Conservation (phyloP, 768 basidiomycete species). For the Leccinellum rugosiceps region DNA sequence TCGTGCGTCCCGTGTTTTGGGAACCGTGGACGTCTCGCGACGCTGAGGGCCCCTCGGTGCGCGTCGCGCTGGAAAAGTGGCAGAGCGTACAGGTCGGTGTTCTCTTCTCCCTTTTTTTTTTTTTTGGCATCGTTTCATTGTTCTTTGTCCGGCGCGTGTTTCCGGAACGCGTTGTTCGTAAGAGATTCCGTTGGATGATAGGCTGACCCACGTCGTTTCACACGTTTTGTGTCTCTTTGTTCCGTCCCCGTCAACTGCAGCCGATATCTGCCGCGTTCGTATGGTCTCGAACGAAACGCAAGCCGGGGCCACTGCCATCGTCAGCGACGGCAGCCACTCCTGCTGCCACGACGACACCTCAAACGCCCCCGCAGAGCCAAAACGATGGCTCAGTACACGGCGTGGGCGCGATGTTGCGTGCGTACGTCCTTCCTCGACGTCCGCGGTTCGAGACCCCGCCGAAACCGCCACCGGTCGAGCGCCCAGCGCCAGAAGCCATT, state of each 20-base stretch:
- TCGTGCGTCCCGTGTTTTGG: constrained; percentile 15
- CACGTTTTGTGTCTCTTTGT: not conserved
- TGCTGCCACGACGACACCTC: not conserved
- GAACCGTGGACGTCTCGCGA: constrained; percentile 19
- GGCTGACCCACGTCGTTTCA: not conserved
- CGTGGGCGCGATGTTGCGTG: constrained; percentile 3
- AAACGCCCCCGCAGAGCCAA: not conserved
- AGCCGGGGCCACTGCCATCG: not conserved
- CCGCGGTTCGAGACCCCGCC: constrained; percentile 2
- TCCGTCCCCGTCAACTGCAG: not conserved
- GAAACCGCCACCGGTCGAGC: constrained; percentile 10
- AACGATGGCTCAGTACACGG: not conserved
- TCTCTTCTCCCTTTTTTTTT: not conserved
- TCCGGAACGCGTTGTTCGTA: not conserved
- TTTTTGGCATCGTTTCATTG: not conserved
- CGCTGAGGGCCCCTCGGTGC: not conserved
- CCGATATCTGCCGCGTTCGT: constrained; percentile 22
- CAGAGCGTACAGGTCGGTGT: constrained; percentile 23
- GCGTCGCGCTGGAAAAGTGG: constrained; percentile 4
- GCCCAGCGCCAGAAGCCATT: constrained; percentile 22
- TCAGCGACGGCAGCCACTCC: not conserved
- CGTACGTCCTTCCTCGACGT: constrained; percentile 6
- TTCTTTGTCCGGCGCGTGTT: not conserved
- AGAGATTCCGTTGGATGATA: not conserved
- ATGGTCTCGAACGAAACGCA: constrained; percentile 13